Evolutionary conservation across 768 basidiomycete species (phyloP), one percentile per base, ranked within the genome.

Genomic region (Mycena alexandri): DNA sequence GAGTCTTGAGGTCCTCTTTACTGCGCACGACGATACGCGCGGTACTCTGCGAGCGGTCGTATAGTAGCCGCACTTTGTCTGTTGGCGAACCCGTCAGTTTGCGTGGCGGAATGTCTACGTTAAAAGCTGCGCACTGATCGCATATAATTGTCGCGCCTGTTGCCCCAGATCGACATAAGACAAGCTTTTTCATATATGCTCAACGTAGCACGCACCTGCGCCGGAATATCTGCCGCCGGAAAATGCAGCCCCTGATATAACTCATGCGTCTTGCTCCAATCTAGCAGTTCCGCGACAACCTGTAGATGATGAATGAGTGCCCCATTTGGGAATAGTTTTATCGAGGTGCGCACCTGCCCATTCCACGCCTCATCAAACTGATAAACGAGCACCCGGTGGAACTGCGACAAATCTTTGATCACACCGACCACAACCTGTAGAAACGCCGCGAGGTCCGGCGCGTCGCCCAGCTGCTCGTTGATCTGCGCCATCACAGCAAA

Each of bases 311-410:
- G 12, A 5, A 5, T 36, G 34, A 36, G 34, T 36, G n/a, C n/a
- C n/a, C n/a, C n/a, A n/a, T n/a, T n/a, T n/a, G n/a, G n/a, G n/a
- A n/a, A n/a, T n/a, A n/a, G n/a, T n/a, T n/a, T n/a, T n/a, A n/a
- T n/a, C n/a, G n/a, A n/a, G n/a, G n/a, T n/a, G 34, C 34, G 5
- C 34, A 36, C 34, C 76, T 91, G 85, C 21, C 92, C 92, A 73
- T 93, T 93, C 88, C 89, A 92, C n/a, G 75, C 62, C 72, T 92
- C 90, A 76, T 94, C 91, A 72, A 94, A 93, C 77, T 93, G 93
- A 74, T 94, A 95, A 11, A 93, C 83, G 77, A 95, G 79, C 36
- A 93, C 91, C 22, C 93, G 86, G 74, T 94, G 92, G 76, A 93
- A 94, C 74, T 91, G 90, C 16, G 91, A 91, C 65, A 95, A 75